Base-by-base conservation (phyloP, 345 rosid species). In the Salix exigua region DNA sequence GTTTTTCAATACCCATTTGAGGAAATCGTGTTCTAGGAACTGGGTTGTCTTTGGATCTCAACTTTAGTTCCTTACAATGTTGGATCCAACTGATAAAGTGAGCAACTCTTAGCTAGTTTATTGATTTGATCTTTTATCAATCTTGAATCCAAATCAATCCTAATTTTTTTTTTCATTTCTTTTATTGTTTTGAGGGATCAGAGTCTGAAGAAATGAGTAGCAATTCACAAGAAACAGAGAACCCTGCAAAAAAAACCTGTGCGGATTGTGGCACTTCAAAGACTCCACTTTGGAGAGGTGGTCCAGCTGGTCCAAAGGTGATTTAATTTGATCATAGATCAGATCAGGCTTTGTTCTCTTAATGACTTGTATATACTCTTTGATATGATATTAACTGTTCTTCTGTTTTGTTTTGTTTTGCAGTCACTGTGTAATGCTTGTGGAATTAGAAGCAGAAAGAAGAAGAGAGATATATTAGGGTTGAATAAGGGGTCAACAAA, bases 251-350 rank as follows among this genome's bases (percentile, higher is more conserved):
- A 88, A 90, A 92, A 25, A 86, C 90, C 0, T 96, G 99, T 70
- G 90, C 94, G 9, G 97, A 94, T 86, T 96, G 99, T 55, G 97
- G 97, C 1, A 96, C 99, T 26, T 30, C 91, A 4, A 90, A 91
- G 58, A 96, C 99, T 66, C 99, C 99, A 61, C 92, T 96, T 0
- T 96, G 99, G 99, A 85, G 99, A 5, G 95, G 98, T 7, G 99
- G 99, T 7, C 99, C 99, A 10, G 95, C 99, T 0, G 99, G 99
- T 1, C 99, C 99, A 5, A 96, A 94, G 97, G 99, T 91, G 63
- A 46, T 37, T 31, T 13, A 7, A 4, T n/a, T 65, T 13, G 1
- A 1, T 38, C 16, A 26, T 18, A 2, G 14, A 5, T 50, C 44
- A 14, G 71, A 25, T 66, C 68, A 55, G 8, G 7, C 16, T 5